These are phyloP conservation scores for Davidsoniella neocaledoniae DNA, from an alignment of 2,329 filamentous ascomycete genomes.

Conservation along the genomic window DNA sequence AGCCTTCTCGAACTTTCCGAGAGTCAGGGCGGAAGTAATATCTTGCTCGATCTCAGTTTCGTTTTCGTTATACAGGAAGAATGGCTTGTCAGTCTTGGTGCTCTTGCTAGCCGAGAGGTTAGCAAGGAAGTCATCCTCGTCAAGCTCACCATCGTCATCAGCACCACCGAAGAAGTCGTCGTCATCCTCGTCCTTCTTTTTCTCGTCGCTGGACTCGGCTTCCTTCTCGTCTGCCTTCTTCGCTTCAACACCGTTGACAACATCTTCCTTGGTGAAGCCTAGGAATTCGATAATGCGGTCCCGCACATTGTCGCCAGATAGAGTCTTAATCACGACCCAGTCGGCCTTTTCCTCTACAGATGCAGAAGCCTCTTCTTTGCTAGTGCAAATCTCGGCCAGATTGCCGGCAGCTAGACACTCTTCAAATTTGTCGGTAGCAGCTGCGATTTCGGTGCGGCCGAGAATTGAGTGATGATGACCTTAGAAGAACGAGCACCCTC, in stretches of 20 bases:
- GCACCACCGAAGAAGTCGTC: conserved; percentile 60
- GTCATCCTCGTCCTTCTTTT: conserved; percentile 41
- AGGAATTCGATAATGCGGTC: conserved; percentile 76
- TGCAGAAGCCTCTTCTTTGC: conserved; percentile 56
- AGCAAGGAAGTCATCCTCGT: conserved; percentile 73
- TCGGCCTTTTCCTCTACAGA: conserved; percentile 88
- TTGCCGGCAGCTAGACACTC: conserved; percentile 63
- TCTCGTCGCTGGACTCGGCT: conserved; percentile 22
- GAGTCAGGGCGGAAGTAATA: conserved; percentile 74
- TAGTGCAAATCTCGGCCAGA: conserved; percentile 60
- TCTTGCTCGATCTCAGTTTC: conserved; percentile 71
- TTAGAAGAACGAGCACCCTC: conserved; percentile 56
- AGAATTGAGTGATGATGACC: conserved; percentile 72
- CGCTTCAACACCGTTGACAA: conserved; percentile 21
- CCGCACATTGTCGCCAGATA: conserved; percentile 63
- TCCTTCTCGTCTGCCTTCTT: conserved; percentile 20
- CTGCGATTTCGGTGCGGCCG: conserved; percentile 67
- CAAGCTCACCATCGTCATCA: conserved; percentile 41
- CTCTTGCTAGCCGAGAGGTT: conserved; percentile 76
- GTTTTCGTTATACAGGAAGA: conserved; percentile 71
- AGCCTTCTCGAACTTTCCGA: conserved; percentile 81
- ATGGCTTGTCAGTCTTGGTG: conserved; percentile 84
- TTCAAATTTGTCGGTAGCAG: conserved; percentile 75
- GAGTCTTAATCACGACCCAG: conserved; percentile 84
- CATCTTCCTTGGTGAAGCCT: conserved; percentile 53